Conservation (phyloP, 441 rosid genomes). For the Erodium texanum region DNA sequence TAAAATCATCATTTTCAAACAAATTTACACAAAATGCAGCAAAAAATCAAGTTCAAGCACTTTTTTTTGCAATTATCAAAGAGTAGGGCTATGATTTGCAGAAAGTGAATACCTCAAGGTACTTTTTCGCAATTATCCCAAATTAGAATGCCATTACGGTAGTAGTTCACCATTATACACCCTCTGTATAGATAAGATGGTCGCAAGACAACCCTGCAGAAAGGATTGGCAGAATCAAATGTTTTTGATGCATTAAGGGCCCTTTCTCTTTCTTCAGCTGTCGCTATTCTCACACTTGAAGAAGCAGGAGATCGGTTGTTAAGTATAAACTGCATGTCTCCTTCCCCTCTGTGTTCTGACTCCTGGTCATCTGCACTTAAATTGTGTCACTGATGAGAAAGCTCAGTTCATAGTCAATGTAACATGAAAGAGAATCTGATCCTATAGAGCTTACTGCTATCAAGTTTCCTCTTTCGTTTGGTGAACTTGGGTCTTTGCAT, state of each 20-base stretch:
- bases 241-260: conserved; percentile 83
- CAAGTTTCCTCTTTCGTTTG: conserved; percentile 60
- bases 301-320: conserved; percentile 15
- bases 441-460: conserved; percentile 51
- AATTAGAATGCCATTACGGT: background rate
- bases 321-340: background rate
- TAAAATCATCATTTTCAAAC: too few relatives aligned
- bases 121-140: too few relatives aligned
- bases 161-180: conserved; percentile 78
- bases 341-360: conserved; percentile 19
- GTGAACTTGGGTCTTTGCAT: conserved; percentile 41
- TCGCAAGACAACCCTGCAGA: conserved; percentile 90
- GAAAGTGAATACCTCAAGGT: too few relatives aligned
- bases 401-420: conserved; percentile 14
- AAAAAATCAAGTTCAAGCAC: too few relatives aligned
- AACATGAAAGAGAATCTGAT: conserved; percentile 5
- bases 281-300: conserved; percentile 79
- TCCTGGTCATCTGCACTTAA: conserved; percentile 41
- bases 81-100: too few relatives aligned
- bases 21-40: too few relatives aligned
- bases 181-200: conserved; percentile 95
- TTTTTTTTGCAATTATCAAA: too few relatives aligned
- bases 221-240: conserved; percentile 85
- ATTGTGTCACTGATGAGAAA: conserved; percentile 18
- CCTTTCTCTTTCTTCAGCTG: conserved; percentile 91